phyloP scores from a whole-genome alignment of 345 rosid species.

The Brassica juncea region DNA sequence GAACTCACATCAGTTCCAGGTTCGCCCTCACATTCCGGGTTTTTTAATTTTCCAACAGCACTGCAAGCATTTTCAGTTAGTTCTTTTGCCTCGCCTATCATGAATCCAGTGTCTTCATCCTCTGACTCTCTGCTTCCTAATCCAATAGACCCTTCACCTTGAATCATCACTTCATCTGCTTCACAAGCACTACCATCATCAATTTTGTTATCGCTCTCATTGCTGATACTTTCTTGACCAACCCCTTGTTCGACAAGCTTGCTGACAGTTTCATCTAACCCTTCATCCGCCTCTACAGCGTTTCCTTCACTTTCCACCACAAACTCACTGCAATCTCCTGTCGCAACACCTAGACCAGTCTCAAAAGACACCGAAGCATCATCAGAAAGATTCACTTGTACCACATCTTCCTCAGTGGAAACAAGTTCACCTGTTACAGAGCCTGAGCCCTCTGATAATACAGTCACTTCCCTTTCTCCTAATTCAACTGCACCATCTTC shows the following conservation, averaged over 20 bases:
- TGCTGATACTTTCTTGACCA: slow-evolving; percentile 11
- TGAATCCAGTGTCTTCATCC: slow-evolving; percentile 17
- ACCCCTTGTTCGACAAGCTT: slow-evolving; percentile 29
- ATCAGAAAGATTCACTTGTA: slow-evolving; percentile 11
- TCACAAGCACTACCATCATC: slow-evolving; percentile 1
- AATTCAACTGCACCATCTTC: slow-evolving; percentile 29
- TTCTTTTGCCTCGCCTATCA: slow-evolving; percentile 16
- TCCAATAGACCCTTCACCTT: slow-evolving; percentile 1
- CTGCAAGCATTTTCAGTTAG: background rate
- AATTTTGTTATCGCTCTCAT: background rate
- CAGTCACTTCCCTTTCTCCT: slow-evolving; percentile 2
- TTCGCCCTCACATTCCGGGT: slow-evolving; percentile 26
- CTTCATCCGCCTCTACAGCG: background rate
- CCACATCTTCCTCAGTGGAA: slow-evolving; percentile 1
- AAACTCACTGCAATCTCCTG: slow-evolving; percentile 9
- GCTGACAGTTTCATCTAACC: slow-evolving; percentile 27
- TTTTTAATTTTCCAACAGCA: slow-evolving; percentile 20
- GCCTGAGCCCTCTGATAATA: slow-evolving; percentile 7
- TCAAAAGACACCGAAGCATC: slow-evolving; percentile 26
- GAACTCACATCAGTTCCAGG: slow-evolving; percentile 25
- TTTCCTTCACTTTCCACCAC: slow-evolving; percentile 26
- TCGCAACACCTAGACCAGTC: slow-evolving; percentile 7
- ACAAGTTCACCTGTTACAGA: slow-evolving; percentile 11
- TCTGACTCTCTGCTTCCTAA: slow-evolving; percentile 6
- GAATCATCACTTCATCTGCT: background rate